Evolutionary conservation across 352 stramenopile species (phyloP).

Genomic region (Phytophthora pisi): DNA sequence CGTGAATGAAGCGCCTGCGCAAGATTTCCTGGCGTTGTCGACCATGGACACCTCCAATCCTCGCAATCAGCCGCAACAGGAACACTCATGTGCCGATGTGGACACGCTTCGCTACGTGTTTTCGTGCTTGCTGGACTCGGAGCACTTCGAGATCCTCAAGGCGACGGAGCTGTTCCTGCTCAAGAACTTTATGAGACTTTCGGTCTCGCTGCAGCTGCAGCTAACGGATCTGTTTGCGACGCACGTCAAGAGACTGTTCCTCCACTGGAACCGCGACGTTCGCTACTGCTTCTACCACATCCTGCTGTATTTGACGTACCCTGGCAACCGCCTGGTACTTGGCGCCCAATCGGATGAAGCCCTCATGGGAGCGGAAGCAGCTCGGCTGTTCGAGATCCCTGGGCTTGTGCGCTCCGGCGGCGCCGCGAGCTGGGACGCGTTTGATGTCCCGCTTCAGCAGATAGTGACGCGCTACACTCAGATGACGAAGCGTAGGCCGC

Average conservation of each 20-base stretch:
- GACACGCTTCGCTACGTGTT: constrained; percentile 59
- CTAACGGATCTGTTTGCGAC: constrained; percentile 53
- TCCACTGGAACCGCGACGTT: constrained; percentile 87
- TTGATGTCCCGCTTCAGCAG: constrained; percentile 65
- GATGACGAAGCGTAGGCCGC: constrained; percentile 38
- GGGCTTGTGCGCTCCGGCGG: constrained; percentile 53
- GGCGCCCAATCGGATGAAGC: constrained; percentile 73
- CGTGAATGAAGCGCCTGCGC: constrained; percentile 32
- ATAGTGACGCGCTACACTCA: constrained; percentile 57
- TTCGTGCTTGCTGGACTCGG: constrained; percentile 61
- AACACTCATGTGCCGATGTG: constrained; percentile 36
- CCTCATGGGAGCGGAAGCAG: constrained; percentile 66
- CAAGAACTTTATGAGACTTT: constrained; percentile 61
- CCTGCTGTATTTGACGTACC: constrained; percentile 81
- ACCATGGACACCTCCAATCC: constrained; percentile 21
- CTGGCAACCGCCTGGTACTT: constrained; percentile 77
- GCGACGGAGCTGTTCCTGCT: constrained; percentile 70
- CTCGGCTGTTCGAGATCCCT: constrained; percentile 74
- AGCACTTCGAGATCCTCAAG: constrained; percentile 81
- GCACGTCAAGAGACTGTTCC: constrained; percentile 69
- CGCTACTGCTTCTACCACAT: constrained; percentile 86
- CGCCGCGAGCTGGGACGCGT: constrained; percentile 59
- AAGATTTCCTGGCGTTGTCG: constrained; percentile 26
- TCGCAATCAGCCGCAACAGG: constrained; percentile 19
- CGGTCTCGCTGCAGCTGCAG: constrained; percentile 57